These are phyloP conservation scores for Conticribra weissflogii DNA, from an alignment of 108 stramenopile species.

Conservation along the genomic window DNA sequence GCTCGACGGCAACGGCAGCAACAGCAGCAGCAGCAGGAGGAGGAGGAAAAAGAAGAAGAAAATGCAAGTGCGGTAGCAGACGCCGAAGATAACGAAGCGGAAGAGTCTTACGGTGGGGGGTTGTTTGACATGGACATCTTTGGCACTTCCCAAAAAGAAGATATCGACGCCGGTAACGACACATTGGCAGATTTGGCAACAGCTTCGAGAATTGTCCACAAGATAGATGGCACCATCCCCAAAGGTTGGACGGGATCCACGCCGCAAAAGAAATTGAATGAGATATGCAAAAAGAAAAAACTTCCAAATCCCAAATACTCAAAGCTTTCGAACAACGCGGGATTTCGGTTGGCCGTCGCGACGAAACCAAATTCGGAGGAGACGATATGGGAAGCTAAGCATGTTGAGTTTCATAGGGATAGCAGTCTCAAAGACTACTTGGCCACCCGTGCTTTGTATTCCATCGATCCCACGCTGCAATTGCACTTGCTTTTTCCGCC, in stretches of 20 bases:
- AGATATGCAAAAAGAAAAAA: constrained; percentile 60
- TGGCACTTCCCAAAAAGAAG: constrained; percentile 22
- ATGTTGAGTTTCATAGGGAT: constrained; percentile 12
- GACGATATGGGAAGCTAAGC: constrained; percentile 22
- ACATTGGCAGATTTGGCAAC: constrained; percentile 1
- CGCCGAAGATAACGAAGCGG: not conserved
- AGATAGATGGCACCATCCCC: constrained; percentile 45
- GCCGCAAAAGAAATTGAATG: constrained; percentile 64
- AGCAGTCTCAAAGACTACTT: constrained; percentile 56
- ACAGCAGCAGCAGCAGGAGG: constrained; percentile 20
- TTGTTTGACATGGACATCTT: constrained; percentile 31
- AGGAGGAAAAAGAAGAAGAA: constrained; percentile 25
- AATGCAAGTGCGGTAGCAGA: constrained; percentile 7
- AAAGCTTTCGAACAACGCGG: constrained; percentile 36
- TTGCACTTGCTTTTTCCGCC: constrained; percentile 70
- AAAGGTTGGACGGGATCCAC: constrained; percentile 77
- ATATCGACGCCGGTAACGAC: constrained; percentile 32
- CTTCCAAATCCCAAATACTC: constrained; percentile 56
- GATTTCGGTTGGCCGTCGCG: constrained; percentile 34
- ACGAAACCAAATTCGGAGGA: constrained; percentile 21
- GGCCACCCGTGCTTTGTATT: constrained; percentile 66
- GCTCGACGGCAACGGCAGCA: constrained; percentile 13
- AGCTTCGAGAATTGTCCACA: not conserved
- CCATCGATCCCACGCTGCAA: constrained; percentile 55
- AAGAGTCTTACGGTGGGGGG: constrained; percentile 11